These are phyloP conservation scores for Truncatella angustata DNA, from an alignment of 2,329 filamentous ascomycete genomes.

Conservation along the genomic window DNA sequence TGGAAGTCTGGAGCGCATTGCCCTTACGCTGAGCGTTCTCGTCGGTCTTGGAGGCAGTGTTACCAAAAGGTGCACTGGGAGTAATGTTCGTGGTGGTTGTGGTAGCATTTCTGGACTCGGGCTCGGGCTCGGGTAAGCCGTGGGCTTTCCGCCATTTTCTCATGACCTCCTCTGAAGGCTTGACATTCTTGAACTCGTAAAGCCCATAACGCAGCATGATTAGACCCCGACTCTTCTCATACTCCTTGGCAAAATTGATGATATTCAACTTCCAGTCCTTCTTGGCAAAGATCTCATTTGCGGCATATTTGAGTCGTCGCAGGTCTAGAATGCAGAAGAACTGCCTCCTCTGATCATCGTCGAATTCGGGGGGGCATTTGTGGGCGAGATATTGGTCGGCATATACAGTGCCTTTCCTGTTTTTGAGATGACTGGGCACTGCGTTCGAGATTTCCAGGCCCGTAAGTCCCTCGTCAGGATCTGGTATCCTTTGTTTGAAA, in stretches of 20 bases:
- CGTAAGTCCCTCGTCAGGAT: constrained; percentile 54
- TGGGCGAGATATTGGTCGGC: constrained; percentile 58
- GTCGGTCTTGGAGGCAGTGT: constrained; percentile 44
- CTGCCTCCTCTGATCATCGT: constrained; percentile 58
- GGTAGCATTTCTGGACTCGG: constrained; percentile 35
- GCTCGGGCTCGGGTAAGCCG: constrained; percentile 49
- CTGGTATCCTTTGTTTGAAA: constrained; percentile 58
- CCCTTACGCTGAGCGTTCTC: constrained; percentile 44
- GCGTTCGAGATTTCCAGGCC: constrained; percentile 54
- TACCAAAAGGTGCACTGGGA: constrained; percentile 20
- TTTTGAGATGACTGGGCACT: constrained; percentile 48
- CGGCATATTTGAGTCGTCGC: constrained; percentile 59
- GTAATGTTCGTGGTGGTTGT: constrained; percentile 26
- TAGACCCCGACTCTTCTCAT: constrained; percentile 61
- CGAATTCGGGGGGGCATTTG: constrained; percentile 55
- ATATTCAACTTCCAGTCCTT: constrained; percentile 65
- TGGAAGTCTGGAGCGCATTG: constrained; percentile 31
- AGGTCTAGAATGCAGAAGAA: constrained; percentile 64
- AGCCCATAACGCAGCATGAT: constrained; percentile 61
- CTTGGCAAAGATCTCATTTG: constrained; percentile 57
- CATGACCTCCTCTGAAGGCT: constrained; percentile 55
- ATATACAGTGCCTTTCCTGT: constrained; percentile 53
- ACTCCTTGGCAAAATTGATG: constrained; percentile 62
- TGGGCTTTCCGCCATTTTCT: constrained; percentile 58
- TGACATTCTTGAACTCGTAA: constrained; percentile 62